Base-by-base conservation (phyloP, 129 eudicot species). In the Lonicera japonica region DNA sequence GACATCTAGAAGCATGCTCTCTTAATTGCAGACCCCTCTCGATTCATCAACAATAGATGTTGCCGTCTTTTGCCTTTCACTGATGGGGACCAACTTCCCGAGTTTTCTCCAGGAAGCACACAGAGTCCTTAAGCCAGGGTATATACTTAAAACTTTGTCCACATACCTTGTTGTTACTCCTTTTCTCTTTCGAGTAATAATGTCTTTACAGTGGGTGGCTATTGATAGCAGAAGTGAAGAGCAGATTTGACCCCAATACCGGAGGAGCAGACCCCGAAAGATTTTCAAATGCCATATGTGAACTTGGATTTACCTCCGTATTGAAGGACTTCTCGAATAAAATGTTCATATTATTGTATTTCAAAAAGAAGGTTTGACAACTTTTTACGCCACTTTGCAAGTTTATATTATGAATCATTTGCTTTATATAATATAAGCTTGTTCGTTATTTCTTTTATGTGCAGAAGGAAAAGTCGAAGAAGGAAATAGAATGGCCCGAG, bases 311-410 rank as follows among this genome's bases (percentile, higher is more conserved):
- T 73, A 75, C 83, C 46, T 63, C 84, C 29, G 78, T 60, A 54
- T 76, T 94, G 17, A 82, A 84, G 97, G 97, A 91, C 69, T 86
- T 84, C 67, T 90, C 97, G 52, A 90, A 90, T 68, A 90, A 90
- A 70, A 90, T 90, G 95, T 90, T 90, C 65, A 70, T 86, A 65
- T 77, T 90, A 62, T 40, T 86, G 41, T 83, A 90, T 64, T 90
- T 81, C 77, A 76, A 72, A 75, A 90, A 86, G 77, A 90, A 90
- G 97, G 97, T 89, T 36, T 3, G 85, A 29, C 6, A 29, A 6
- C 36, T 29, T 29, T 29, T 29, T 29, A 29, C 36, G 36, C 6
- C 36, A 6, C 6, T 29, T 29, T 29, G 36, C 36, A 29, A 29
- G 36, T 29, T 29, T 29, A 29, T 1, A 29, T 29, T 29, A 29